A percentile compares a stretch with the other conserved stretches of the same genome.
phyloP scores from a whole-genome alignment of 352 stramenopile genomes.

The Blastocystis sp. region DNA sequence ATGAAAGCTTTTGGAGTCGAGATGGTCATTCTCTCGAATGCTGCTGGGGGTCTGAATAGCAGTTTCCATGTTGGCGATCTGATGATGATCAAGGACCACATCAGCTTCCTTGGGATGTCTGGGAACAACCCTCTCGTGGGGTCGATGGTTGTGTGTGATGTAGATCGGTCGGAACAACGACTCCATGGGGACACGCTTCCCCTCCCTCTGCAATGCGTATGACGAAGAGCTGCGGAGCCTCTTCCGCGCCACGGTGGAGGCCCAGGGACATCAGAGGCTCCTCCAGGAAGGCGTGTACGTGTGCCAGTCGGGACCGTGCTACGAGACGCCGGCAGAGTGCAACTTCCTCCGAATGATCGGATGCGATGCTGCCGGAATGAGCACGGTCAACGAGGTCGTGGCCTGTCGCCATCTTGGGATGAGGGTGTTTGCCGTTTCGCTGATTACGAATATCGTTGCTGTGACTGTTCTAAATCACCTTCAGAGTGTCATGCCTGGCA shows the following conservation, averaged over 20 bases:
- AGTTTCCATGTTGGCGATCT: constrained; percentile 89
- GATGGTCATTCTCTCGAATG: constrained; percentile 90
- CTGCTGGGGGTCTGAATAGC: constrained; percentile 84
- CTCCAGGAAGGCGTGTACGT: constrained; percentile 77
- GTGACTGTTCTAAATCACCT: not conserved
- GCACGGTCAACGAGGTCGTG: constrained; percentile 88
- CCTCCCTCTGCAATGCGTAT: constrained; percentile 86
- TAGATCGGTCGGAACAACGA: constrained; percentile 88
- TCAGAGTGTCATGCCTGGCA: constrained; percentile 31
- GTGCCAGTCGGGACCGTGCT: constrained; percentile 89
- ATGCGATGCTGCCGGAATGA: constrained; percentile 88
- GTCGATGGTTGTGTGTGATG: not conserved
- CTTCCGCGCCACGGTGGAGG: constrained; percentile 72
- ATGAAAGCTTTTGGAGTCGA: constrained; percentile 89
- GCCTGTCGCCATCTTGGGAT: constrained; percentile 86
- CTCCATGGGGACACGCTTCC: constrained; percentile 86
- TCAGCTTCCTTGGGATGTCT: constrained; percentile 73
- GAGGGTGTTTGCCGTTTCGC: constrained; percentile 84
- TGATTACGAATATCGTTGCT: constrained; percentile 83
- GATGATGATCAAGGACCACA: constrained; percentile 89
- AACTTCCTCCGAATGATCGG: constrained; percentile 82
- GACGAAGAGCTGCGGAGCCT: constrained; percentile 77
- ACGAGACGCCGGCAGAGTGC: constrained; percentile 88
- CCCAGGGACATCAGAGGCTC: constrained; percentile 75
- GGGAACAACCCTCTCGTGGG: constrained; percentile 64